phyloP scores from a whole-genome alignment of 208 protist genomes.

The Acanthamoeba castellanii region DNA sequence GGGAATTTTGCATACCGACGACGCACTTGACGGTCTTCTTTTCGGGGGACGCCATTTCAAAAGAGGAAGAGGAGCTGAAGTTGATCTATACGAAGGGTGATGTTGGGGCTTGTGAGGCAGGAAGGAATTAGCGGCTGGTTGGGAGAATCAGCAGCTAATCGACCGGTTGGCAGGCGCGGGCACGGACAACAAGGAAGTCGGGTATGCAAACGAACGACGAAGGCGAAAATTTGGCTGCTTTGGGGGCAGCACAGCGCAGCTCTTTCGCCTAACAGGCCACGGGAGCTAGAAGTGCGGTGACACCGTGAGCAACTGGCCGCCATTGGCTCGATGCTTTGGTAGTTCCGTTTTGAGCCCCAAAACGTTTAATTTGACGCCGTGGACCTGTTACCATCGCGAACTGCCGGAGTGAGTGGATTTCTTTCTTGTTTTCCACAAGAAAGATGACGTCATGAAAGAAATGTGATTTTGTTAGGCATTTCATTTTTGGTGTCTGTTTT shows the following conservation, averaged over 20 bases:
- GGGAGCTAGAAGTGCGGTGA: neutral
- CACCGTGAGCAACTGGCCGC: neutral
- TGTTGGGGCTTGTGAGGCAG: neutral
- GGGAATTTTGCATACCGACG: conserved; percentile 43
- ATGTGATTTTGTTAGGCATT: too few species aligned
- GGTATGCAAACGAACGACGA: too few species aligned
- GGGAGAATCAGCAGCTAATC: too few species aligned
- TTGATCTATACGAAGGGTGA: too few species aligned
- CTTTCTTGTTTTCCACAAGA: neutral
- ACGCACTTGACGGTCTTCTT: conserved; percentile 73
- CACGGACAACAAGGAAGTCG: too few species aligned
- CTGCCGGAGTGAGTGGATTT: neutral
- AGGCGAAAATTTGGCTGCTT: too few species aligned
- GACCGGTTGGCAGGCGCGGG: too few species aligned
- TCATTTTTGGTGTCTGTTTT: too few species aligned
- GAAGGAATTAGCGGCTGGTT: neutral
- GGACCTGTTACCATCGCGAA: too few species aligned
- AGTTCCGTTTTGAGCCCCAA: too few species aligned
- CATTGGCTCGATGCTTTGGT: neutral
- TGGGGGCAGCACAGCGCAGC: neutral
- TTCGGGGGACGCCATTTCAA: conserved; percentile 29
- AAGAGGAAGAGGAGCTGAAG: neutral
- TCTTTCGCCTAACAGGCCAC: conserved; percentile 12
- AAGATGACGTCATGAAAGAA: too few species aligned
- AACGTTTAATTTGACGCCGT: too few species aligned